Evolutionary conservation across 2,329 filamentous ascomycete genomes (phyloP).

Genomic region (Neonectria faginata): DNA sequence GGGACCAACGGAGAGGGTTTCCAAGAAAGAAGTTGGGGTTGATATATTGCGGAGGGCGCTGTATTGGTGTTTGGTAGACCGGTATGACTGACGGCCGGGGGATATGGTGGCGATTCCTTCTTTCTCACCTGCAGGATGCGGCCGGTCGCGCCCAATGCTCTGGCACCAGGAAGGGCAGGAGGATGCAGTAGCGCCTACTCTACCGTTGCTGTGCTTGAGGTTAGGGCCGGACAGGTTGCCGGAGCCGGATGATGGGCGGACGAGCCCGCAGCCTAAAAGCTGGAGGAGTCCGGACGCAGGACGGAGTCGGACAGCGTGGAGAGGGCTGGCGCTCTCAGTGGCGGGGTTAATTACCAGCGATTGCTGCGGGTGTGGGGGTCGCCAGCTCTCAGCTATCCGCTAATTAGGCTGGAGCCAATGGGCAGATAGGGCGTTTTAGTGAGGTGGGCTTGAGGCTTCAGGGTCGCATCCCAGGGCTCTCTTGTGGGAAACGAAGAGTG

Average conservation of each 20-base stretch:
- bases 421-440: background rate
- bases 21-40: background rate
- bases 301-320: background rate
- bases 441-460: background rate
- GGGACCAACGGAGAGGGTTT: too few species aligned
- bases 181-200: background rate
- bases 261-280: background rate
- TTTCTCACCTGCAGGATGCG: background rate
- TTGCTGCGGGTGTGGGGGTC: background rate
- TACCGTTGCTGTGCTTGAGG: background rate
- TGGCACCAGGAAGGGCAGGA: background rate
- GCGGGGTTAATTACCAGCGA: slow-evolving; percentile 2
- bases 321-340: background rate
- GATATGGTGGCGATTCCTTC: slow-evolving; percentile 1
- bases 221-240: background rate
- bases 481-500: background rate
- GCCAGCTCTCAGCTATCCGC: background rate
- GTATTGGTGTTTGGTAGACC: background rate
- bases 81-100: slow-evolving; percentile 4
- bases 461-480: background rate
- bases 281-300: background rate
- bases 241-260: background rate
- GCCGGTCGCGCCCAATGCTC: background rate
- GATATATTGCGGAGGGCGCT: background rate
- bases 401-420: background rate